A percentile compares a stretch with the other conserved stretches of the same genome.
Evolutionary conservation across 2,329 filamentous ascomycete species (phyloP).

Genomic region (Dothideomycetes sp.): DNA sequence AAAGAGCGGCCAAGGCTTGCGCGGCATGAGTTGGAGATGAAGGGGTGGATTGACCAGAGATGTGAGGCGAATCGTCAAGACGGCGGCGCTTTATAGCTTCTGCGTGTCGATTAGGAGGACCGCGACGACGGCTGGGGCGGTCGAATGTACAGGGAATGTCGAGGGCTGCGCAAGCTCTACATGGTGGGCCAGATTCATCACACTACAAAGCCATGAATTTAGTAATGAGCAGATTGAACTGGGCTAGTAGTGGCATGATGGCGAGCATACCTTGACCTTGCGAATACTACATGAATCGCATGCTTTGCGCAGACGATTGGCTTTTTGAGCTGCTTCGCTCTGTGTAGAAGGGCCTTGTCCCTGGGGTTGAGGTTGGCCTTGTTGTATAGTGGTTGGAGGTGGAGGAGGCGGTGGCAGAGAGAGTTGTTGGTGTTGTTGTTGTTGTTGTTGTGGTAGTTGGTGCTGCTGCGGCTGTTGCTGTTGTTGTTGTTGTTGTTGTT

Average conservation of each 20-base stretch:
- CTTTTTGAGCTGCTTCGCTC: conserved; percentile 20
- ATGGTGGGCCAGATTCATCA: conserved; percentile 57
- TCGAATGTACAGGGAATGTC: conserved; percentile 61
- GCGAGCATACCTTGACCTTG: conserved; percentile 29
- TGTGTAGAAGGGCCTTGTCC: not conserved
- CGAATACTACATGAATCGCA: conserved; percentile 33
- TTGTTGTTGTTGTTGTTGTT: conserved; percentile 22
- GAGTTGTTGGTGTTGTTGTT: conserved; percentile 22
- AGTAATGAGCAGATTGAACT: not conserved
- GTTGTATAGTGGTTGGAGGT: conserved; percentile 14
- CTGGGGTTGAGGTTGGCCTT: conserved; percentile 5
- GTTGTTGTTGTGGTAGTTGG: conserved; percentile 4
- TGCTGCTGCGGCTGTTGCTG: conserved; percentile 8
- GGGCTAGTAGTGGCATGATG: not conserved
- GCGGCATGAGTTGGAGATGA: conserved; percentile 46
- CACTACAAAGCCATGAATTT: conserved; percentile 38
- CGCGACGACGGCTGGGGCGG: conserved; percentile 52
- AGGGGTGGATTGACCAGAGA: conserved; percentile 35
- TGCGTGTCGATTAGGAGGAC: conserved; percentile 57
- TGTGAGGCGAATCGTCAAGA: conserved; percentile 36
- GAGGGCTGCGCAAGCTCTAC: conserved; percentile 53
- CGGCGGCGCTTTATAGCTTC: conserved; percentile 57
- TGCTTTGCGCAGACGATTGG: conserved; percentile 31
- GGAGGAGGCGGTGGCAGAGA: conserved; percentile 11
- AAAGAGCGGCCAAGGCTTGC: conserved; percentile 43